Evolutionary conservation across 2,329 filamentous ascomycete species (phyloP).

Genomic region (Aspergillus sp.): DNA sequence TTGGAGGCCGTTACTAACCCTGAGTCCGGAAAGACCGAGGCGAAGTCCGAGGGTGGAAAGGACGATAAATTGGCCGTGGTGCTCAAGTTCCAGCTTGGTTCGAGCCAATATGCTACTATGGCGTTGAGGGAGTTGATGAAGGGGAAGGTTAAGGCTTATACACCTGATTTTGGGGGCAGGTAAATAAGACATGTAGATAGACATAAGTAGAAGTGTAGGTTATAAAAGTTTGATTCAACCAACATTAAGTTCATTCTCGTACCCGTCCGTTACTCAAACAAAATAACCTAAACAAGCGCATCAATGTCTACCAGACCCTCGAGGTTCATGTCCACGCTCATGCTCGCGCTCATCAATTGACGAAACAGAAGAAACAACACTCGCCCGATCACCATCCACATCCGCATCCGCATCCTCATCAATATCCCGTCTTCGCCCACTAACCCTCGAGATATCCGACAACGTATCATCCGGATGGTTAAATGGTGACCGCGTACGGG

Average conservation of each 20-base stretch:
- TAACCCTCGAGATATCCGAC: conserved; percentile 21
- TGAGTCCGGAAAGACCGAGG: conserved; percentile 14
- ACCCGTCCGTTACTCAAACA: too few species aligned
- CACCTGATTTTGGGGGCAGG: conserved; percentile 55
- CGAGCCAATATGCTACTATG: conserved; percentile 80
- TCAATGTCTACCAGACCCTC: not conserved
- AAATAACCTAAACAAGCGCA: not conserved
- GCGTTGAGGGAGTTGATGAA: conserved; percentile 73
- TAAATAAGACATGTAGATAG: conserved; percentile 13
- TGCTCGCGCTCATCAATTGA: conserved; percentile 16
- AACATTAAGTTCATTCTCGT: not conserved
- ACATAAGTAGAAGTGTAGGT: not conserved
- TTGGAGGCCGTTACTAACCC: conserved; percentile 57
- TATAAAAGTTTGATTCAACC: not conserved
- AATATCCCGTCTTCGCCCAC: conserved; percentile 1
- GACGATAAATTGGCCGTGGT: conserved; percentile 54
- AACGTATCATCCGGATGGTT: conserved; percentile 18
- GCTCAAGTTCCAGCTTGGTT: conserved; percentile 67
- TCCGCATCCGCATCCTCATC: conserved; percentile 3
- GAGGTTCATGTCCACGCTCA: not conserved
- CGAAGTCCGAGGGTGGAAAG: conserved; percentile 7
- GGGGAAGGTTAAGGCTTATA: conserved; percentile 55
- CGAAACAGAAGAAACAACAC: conserved; percentile 28
- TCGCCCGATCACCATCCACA: conserved; percentile 2
- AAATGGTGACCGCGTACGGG: conserved; percentile 17